phyloP scores from a whole-genome alignment of 768 basidiomycete genomes.

The Pleurotus djamor region DNA sequence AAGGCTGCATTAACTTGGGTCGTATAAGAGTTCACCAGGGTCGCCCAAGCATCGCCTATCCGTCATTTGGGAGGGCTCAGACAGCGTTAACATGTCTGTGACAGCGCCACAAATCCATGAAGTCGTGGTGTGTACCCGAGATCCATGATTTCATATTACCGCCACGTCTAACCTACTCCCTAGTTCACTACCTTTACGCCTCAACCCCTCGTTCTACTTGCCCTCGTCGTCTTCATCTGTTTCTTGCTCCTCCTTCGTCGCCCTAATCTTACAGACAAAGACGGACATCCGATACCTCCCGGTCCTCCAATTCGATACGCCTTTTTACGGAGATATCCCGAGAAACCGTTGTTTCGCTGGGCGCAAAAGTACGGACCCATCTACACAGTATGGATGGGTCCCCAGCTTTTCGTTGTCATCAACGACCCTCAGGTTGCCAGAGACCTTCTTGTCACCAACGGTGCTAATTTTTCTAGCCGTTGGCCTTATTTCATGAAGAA shows the following conservation, averaged over 20 bases:
- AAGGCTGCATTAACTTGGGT: no score
- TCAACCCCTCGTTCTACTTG: neutral
- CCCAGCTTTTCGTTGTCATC: slow-evolving; percentile 22
- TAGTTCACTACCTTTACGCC: no score
- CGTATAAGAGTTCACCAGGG: no score
- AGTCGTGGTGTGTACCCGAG: no score
- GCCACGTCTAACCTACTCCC: no score
- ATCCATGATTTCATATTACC: no score
- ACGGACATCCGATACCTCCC: slow-evolving; percentile 13
- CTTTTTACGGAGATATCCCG: slow-evolving; percentile 17
- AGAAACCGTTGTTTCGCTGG: slow-evolving; percentile 18
- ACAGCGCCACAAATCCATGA: no score
- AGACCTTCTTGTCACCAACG: slow-evolving; percentile 20
- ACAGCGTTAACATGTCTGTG: no score
- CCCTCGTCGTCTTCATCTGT: neutral
- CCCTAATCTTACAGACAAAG: neutral
- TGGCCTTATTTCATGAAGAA: slow-evolving; percentile 22
- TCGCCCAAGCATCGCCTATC: no score
- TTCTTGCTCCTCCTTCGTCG: neutral
- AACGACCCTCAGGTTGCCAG: slow-evolving; percentile 18
- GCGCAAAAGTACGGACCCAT: slow-evolving; percentile 16
- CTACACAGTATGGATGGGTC: slow-evolving; percentile 22
- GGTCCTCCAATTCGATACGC: slow-evolving; percentile 18
- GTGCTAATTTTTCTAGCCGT: slow-evolving; percentile 21
- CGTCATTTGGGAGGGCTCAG: no score